Percentiles rank a stretch among this genome's conserved stretches.
These are phyloP conservation scores for Teratosphaeria viscida DNA, from an alignment of 2,329 filamentous ascomycete genomes.

Conservation along the genomic window DNA sequence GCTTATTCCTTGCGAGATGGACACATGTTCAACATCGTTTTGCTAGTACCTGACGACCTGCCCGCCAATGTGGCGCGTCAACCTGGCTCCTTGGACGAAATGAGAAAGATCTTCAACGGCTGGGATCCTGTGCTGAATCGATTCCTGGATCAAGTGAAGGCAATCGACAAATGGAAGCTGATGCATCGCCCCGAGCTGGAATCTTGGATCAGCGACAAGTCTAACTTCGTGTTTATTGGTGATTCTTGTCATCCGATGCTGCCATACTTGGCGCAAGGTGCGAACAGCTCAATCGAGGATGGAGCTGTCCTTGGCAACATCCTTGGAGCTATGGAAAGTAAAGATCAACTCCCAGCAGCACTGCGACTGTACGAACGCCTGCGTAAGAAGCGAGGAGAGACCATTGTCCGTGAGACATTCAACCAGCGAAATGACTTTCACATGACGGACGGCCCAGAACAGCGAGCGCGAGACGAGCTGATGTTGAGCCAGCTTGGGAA, in stretches of 20 bases:
- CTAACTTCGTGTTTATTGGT: conserved; percentile 43
- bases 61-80: conserved; percentile 43
- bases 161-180: conserved; percentile 59
- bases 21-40: conserved; percentile 54
- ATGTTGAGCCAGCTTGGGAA: conserved; percentile 48
- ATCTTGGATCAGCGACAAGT: conserved; percentile 44
- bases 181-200: conserved; percentile 47
- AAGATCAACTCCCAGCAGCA: conserved; percentile 29
- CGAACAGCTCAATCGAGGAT: conserved; percentile 58
- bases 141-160: conserved; percentile 43
- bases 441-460: conserved; percentile 42
- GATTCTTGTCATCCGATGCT: conserved; percentile 57
- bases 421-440: conserved; percentile 35
- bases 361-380: conserved; percentile 37
- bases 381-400: conserved; percentile 39
- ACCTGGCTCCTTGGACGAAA: conserved; percentile 48
- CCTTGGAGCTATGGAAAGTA: conserved; percentile 40
- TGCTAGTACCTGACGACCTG: conserved; percentile 54
- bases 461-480: conserved; percentile 46
- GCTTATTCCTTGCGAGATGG: conserved; percentile 52
- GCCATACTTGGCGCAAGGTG: conserved; percentile 51
- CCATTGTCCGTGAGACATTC: conserved; percentile 54
- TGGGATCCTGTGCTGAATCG: conserved; percentile 53
- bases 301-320: conserved; percentile 54
- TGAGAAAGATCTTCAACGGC: conserved; percentile 47